These are phyloP conservation scores for Sparassis latifolia DNA, from an alignment of 1,284 basidiomycete species.

Conservation along the genomic window DNA sequence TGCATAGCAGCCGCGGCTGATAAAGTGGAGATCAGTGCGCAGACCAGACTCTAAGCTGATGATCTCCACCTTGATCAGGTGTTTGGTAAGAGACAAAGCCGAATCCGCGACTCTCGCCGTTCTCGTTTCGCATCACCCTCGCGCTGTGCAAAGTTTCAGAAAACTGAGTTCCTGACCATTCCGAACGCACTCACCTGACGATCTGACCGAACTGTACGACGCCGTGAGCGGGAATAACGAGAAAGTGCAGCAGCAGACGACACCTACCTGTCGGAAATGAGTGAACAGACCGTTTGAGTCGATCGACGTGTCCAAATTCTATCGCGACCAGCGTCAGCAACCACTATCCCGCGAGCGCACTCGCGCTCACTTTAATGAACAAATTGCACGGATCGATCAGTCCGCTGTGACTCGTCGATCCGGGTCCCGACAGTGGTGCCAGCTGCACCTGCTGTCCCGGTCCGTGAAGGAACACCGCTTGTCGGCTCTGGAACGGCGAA, in stretches of 20 bases:
- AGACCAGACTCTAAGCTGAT: background rate
- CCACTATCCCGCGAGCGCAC: background rate
- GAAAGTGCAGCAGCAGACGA: background rate
- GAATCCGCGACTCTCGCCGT: conserved; percentile 81
- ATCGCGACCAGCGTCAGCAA: conserved; percentile 8
- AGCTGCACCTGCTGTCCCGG: conserved; percentile 87
- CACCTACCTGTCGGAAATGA: conserved; percentile 70
- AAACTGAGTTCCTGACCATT: conserved; percentile 3
- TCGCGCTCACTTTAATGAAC: conserved; percentile 68
- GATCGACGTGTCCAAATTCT: conserved; percentile 84
- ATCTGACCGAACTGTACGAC: conserved; percentile 69
- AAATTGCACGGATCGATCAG: conserved; percentile 89
- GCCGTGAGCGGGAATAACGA: too few species aligned
- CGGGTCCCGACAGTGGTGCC: conserved; percentile 66
- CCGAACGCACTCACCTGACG: conserved; percentile 51
- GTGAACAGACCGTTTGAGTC: conserved; percentile 78
- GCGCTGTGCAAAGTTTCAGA: conserved; percentile 46
- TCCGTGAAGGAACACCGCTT: conserved; percentile 64
- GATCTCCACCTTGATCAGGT: conserved; percentile 66
- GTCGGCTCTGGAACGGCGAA: conserved; percentile 31
- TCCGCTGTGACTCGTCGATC: conserved; percentile 74
- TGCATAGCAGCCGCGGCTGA: conserved; percentile 67
- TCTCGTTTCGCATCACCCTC: conserved; percentile 88
- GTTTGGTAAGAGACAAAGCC: conserved; percentile 91
- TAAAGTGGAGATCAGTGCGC: background rate